Evolutionary conservation across 805 yeast species (phyloP).

Genomic region (Saccharomycopsis synnaedendra): DNA sequence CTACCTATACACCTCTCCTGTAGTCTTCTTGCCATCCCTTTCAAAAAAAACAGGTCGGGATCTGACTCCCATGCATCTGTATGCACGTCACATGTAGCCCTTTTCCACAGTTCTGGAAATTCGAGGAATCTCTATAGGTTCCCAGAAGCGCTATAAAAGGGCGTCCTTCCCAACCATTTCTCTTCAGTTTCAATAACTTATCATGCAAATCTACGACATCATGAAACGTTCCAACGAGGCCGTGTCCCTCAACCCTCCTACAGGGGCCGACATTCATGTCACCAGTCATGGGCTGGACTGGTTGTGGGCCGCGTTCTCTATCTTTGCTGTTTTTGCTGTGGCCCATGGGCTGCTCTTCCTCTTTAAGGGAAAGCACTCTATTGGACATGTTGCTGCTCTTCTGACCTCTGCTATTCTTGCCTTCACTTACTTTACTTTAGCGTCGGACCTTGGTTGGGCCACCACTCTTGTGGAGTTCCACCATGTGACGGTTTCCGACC

Average conservation of each 20-base stretch:
- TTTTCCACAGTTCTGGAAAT: no score
- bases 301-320: constrained; percentile 52
- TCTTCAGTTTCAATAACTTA: no score
- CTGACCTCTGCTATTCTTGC: constrained; percentile 31
- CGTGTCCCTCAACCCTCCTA: constrained; percentile 31
- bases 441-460: constrained; percentile 49
- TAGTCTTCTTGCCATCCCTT: no score
- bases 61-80: no score
- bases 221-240: constrained; percentile 21
- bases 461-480: constrained; percentile 35
- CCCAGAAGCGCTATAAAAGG: no score
- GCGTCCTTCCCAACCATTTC: no score
- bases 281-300: constrained; percentile 54
- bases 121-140: no score
- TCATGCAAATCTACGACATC: no score
- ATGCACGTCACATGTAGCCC: no score
- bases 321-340: constrained; percentile 31
- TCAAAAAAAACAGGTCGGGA: no score
- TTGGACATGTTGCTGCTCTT: constrained; percentile 30
- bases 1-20: no score
- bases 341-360: constrained; percentile 20
- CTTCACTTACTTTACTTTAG: constrained; percentile 42
- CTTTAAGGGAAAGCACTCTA: constrained; percentile 25
- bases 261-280: constrained; percentile 36
- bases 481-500: constrained; percentile 28